A percentile compares a stretch with the other conserved stretches of the same genome.
These are phyloP conservation scores for Xanthoparmelia taractica DNA, from an alignment of 495 filamentous ascomycete species.

Conservation along the genomic window DNA sequence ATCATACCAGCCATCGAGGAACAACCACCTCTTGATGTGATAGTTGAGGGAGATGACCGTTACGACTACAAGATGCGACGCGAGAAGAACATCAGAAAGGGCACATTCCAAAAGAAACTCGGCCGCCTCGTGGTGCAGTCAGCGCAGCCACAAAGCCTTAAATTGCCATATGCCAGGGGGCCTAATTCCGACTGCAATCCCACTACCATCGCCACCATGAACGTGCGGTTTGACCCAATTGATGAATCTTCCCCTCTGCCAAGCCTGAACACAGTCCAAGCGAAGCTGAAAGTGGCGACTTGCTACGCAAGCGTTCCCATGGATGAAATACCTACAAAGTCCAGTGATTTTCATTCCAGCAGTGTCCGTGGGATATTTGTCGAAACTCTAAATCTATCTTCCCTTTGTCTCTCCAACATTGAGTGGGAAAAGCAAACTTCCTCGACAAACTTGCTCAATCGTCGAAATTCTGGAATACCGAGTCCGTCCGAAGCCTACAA, in stretches of 20 bases:
- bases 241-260: conserved; percentile 55
- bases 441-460: conserved; percentile 20
- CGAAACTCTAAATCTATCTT: conserved; percentile 54
- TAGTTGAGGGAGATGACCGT: conserved; percentile 45
- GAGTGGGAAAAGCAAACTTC: conserved; percentile 55
- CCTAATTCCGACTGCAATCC: conserved; percentile 32
- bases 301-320: conserved; percentile 63
- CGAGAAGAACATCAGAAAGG: conserved; percentile 71
- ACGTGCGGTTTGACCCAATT: conserved; percentile 67
- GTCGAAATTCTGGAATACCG: conserved; percentile 53
- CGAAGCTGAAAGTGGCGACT: conserved; percentile 67
- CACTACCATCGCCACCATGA: conserved; percentile 58
- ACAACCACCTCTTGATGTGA: conserved; percentile 60
- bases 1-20: conserved; percentile 70
- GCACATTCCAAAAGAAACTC: conserved; percentile 66
- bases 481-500: conserved; percentile 38
- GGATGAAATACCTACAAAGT: conserved; percentile 38
- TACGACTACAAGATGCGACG: conserved; percentile 59
- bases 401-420: conserved; percentile 54
- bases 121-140: conserved; percentile 68
- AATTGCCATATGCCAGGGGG: conserved; percentile 44
- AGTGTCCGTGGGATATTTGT: conserved; percentile 55
- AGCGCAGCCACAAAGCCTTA: conserved; percentile 61
- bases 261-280: conserved; percentile 53
- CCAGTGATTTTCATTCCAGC: conserved; percentile 42